phyloP scores from a whole-genome alignment of 73 alveolate species.

The Diophrys sp. region DNA sequence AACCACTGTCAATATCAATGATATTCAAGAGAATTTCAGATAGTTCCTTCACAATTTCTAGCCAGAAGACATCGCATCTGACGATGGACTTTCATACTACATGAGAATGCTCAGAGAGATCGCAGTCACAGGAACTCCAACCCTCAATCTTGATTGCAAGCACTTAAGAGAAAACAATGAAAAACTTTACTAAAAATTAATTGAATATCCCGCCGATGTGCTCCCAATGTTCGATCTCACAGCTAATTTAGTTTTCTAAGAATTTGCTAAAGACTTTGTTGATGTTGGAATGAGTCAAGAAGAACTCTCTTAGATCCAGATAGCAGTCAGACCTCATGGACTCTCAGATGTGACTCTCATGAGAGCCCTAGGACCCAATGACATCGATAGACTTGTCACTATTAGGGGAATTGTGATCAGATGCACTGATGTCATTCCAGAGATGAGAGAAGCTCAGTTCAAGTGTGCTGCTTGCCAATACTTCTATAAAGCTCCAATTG shows the following conservation, averaged over 20 bases:
- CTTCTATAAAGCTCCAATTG: constrained; percentile 46
- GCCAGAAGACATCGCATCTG: constrained; percentile 43
- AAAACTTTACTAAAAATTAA: constrained; percentile 75
- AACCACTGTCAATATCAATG: constrained; percentile 84
- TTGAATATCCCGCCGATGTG: constrained; percentile 93
- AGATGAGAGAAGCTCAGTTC: constrained; percentile 93
- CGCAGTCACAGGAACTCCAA: constrained; percentile 67
- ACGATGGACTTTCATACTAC: constrained; percentile 57
- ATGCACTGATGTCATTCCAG: constrained; percentile 95
- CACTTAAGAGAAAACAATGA: constrained; percentile 81
- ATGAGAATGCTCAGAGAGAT: constrained; percentile 71
- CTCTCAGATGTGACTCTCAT: constrained; percentile 63
- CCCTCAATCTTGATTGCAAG: constrained; percentile 84
- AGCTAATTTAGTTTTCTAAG: constrained; percentile 69
- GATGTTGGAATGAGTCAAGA: constrained; percentile 8
- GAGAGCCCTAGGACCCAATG: constrained; percentile 92
- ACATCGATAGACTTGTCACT: constrained; percentile 87
- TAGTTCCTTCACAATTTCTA: constrained; percentile 69
- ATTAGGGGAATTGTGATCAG: constrained; percentile 97
- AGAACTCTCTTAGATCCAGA: constrained; percentile 32
- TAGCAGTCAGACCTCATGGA: constrained; percentile 82
- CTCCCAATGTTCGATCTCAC: constrained; percentile 92
- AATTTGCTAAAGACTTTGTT: constrained; percentile 6
- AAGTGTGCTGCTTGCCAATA: constrained; percentile 92
- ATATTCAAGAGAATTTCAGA: constrained; percentile 73